Base-by-base conservation (phyloP, 768 basidiomycete species). In the Symmetrospora coprosmae region DNA sequence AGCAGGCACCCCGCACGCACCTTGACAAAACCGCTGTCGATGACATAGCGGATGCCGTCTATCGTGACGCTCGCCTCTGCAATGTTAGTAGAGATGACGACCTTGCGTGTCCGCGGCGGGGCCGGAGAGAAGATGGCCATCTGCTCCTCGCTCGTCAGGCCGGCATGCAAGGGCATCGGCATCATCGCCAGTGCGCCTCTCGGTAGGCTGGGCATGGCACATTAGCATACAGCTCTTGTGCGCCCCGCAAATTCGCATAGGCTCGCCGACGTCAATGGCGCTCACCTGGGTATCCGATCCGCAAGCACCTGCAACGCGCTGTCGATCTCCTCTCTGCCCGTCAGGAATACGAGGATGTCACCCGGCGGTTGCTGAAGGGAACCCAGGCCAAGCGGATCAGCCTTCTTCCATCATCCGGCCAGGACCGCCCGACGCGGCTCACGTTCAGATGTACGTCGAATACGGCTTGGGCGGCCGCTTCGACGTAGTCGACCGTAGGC, bases 61-160 rank as follows among this genome's bases (percentile, higher is more conserved):
- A 99, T 96, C 0, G 94, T 99, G 23, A 99, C 85, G 70, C 87
- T 90, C 16, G 94, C 91, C 74, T 99, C 94, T 16, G 94, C 94
- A 48, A 97, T 91, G 70, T 99, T 99, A 0, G 94, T 99, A 2
- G 87, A 79, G 28, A 94, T 79, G 50, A 99, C 82, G 50, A 94
- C 83, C 72, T 97, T 99, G 53, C 94, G 79, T 2, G 78, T 80
- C 45, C 85, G 84, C 31, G 77, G 75, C n/a, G 82, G 80, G 16
- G 86, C 73, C 6, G 82, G 78, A 61, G 85, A 81, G 67, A 99
- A 99, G 2, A 90, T 83, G 52, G 78, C 77, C 33, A 88, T 78
- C 65, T 99, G 94, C 68, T 94, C 90, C 40, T 86, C 83, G 0
- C 81, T 86, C 1, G 86, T 79, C 16, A 99, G 76, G 4, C 91